Evolutionary conservation across 1,139 yeast genomes (phyloP).

Genomic region (Scheffersomyces titani): DNA sequence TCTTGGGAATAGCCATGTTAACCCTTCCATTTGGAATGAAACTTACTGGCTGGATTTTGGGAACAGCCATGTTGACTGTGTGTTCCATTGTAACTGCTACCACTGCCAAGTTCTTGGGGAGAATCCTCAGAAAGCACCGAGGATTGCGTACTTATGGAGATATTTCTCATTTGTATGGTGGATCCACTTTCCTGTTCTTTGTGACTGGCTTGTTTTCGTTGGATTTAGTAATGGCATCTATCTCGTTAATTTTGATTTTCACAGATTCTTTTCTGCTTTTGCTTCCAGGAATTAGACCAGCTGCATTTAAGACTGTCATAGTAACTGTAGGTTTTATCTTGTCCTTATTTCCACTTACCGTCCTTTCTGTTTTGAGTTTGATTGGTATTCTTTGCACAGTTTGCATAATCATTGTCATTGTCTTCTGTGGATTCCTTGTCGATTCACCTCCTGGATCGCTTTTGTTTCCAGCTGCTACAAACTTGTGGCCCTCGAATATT

Average conservation of each 20-base stretch:
- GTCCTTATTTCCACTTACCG: conserved; percentile 72
- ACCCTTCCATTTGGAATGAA: conserved; percentile 81
- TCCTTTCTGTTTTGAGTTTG: conserved; percentile 71
- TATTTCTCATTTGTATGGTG: conserved; percentile 48
- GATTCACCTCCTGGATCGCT: conserved; percentile 66
- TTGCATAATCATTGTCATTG: conserved; percentile 57
- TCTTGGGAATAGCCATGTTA: conserved; percentile 84
- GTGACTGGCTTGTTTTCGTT: conserved; percentile 73
- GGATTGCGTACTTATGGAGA: conserved; percentile 42
- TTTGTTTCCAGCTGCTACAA: conserved; percentile 49
- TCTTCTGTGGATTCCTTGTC: conserved; percentile 64
- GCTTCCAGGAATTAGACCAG: conserved; percentile 51
- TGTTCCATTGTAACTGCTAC: conserved; percentile 66
- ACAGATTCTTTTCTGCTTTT: conserved; percentile 80
- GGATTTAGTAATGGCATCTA: conserved; percentile 78
- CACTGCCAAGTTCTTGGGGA: conserved; percentile 60
- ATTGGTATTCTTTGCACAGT: conserved; percentile 75
- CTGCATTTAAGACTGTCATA: conserved; percentile 51
- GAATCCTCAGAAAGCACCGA: conserved; percentile 29
- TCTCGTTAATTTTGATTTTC: conserved; percentile 74
- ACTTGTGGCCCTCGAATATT: conserved; percentile 54
- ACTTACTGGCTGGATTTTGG: conserved; percentile 80
- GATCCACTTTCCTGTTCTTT: conserved; percentile 48
- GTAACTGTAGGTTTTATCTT: conserved; percentile 54
- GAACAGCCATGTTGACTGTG: conserved; percentile 50